Evolutionary conservation across 2,329 filamentous ascomycete species (phyloP).

Genomic region (Scedosporium boydii): DNA sequence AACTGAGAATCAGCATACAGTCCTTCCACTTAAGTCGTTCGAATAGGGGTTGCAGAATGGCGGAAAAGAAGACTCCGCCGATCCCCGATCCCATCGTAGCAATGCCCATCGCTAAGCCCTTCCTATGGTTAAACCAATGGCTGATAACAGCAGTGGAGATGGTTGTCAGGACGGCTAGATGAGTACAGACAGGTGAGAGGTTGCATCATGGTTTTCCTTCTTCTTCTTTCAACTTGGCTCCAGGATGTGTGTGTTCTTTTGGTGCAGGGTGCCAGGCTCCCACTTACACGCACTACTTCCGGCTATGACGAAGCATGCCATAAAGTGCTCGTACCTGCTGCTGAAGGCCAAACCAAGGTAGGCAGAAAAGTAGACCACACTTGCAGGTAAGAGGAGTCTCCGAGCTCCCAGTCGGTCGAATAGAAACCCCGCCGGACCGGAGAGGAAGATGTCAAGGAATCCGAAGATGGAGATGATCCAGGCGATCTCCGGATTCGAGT

Average conservation of each 20-base stretch:
- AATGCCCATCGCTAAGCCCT: slow-evolving; percentile 72
- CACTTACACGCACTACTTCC: slow-evolving; percentile 64
- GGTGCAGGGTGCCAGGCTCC: slow-evolving; percentile 62
- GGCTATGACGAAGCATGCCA: slow-evolving; percentile 18
- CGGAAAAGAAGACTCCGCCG: slow-evolving; percentile 58
- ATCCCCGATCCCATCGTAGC: slow-evolving; percentile 58
- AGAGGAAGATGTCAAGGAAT: slow-evolving; percentile 73
- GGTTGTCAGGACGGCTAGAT: slow-evolving; percentile 68
- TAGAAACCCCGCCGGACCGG: slow-evolving; percentile 70
- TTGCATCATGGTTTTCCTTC: too few species aligned
- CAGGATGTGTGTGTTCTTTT: slow-evolving; percentile 41
- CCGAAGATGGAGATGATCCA: slow-evolving; percentile 81
- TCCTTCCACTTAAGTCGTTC: slow-evolving; percentile 37
- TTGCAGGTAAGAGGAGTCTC: slow-evolving; percentile 32
- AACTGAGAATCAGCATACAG: slow-evolving; percentile 38
- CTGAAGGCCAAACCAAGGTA: slow-evolving; percentile 19
- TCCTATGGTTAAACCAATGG: slow-evolving; percentile 67
- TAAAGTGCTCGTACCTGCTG: slow-evolving; percentile 17
- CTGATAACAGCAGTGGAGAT: slow-evolving; percentile 66
- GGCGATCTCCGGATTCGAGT: slow-evolving; percentile 58
- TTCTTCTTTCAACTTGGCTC: too few species aligned
- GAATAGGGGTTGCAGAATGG: slow-evolving; percentile 35
- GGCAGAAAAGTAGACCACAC: slow-evolving; percentile 13
- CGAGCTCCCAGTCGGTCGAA: slow-evolving; percentile 70
- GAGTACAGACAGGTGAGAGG: slow-evolving; percentile 25